A percentile compares a stretch with the other conserved stretches of the same genome.
Conservation (phyloP, 169 alveolate species). For the Babesia bovis region DNA sequence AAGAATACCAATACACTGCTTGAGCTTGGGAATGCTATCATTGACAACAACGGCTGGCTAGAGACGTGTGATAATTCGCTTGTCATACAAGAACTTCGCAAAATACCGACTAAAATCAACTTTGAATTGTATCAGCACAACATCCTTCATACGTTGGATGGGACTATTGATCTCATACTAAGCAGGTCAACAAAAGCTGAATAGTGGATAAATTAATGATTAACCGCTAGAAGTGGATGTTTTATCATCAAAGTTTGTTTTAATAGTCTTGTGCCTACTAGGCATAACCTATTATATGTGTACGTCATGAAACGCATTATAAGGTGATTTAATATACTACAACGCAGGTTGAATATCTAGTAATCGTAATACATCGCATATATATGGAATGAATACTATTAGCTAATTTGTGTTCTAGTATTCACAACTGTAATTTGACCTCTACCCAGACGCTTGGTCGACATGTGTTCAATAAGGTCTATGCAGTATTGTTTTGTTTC, state of each 20-base stretch:
- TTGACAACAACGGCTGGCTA: constrained; percentile 64
- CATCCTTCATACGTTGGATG: constrained; percentile 44
- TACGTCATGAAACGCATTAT: no score
- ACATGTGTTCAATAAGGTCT: constrained; percentile 3
- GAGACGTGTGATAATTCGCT: constrained; percentile 34
- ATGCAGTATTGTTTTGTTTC: constrained; percentile 3
- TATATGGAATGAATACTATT: no score
- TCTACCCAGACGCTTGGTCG: no score
- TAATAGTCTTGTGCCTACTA: no score
- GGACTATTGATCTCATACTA: constrained; percentile 48
- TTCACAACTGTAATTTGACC: no score
- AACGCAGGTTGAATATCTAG: no score
- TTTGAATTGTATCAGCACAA: constrained; percentile 62
- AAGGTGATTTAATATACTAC: no score
- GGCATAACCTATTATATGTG: no score
- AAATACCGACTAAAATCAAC: constrained; percentile 54
- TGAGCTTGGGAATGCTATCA: constrained; percentile 43
- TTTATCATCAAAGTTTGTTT: no score
- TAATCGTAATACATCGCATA: no score
- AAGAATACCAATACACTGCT: constrained; percentile 41
- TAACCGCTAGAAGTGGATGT: not conserved
- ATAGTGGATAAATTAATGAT: not conserved
- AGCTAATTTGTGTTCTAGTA: no score
- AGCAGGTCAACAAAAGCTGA: not conserved
- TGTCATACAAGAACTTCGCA: constrained; percentile 42